Base-by-base conservation (phyloP, 495 filamentous ascomycete species). In the Amniculicola lignicola region DNA sequence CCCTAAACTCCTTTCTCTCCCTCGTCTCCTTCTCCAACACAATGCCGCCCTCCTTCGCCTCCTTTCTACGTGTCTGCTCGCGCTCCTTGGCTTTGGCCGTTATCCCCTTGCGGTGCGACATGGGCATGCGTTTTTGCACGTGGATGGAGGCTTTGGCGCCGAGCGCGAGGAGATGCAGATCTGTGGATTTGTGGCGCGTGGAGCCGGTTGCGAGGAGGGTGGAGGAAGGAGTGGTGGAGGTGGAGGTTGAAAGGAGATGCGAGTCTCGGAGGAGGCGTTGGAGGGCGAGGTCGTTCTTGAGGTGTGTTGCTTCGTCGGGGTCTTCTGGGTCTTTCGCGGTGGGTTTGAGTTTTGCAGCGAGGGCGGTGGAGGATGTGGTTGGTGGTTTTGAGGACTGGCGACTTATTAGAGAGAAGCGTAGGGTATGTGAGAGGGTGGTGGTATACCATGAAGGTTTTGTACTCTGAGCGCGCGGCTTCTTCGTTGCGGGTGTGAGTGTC, bases 221-320 rank as follows among this genome's bases (percentile, higher is more conserved):
- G 5, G 53, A 37, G 3, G 24, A 16, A 28, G 57, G 25, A 10
- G 38, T 48, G 35, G 42, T 77, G 9, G 74, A 74, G 9, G 75
- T 66, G 2, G 82, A 76, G 7, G 74, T 74, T 4, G 75, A 66
- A 47, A 98, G 83, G 29, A 98, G 84, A 71, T 96, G 92, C 1
- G 92, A 96, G 75, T 98, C 93, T 53, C 83, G 77, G 10, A 98
- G 81, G 10, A 98, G 80, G 14, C 90, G 82, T 64, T 96, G 91
- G 16, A 98, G 79, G 9, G 86, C 90, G 19, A 97, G 81, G 63
- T 98, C 93, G 67, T 96, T 93, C 71, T 92, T 92, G 2, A 96
- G 74, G 56, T 88, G 86, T 12, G 73, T 68, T 6, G 77, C 74
- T 63, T 88, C 85, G 53, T 79, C 77, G 19, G 74, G 73, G 29